Evolutionary conservation across 2,329 filamentous ascomycete genomes (phyloP).

Genomic region (Aureobasidium namibiae): DNA sequence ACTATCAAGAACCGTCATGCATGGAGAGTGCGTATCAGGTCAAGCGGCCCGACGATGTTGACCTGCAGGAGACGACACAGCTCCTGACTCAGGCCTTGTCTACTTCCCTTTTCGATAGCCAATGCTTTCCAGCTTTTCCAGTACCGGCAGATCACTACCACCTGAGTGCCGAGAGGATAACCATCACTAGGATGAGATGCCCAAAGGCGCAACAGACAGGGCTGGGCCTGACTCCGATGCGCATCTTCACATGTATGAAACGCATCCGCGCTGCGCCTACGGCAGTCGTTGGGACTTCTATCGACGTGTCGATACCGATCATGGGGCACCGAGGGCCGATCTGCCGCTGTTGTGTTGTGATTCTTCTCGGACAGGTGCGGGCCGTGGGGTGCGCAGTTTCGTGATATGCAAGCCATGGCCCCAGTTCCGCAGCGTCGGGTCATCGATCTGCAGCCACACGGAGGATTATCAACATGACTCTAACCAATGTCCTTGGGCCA

Average conservation of each 20-base stretch:
- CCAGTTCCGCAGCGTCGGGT: neutral
- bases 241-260: neutral
- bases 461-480: neutral
- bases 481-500: neutral
- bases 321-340: neutral
- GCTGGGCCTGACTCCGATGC: neutral
- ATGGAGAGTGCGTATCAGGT: neutral
- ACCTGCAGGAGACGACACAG: neutral
- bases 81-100: neutral
- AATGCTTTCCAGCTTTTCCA: neutral
- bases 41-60: neutral
- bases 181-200: neutral
- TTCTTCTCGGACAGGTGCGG: neutral
- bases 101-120: neutral
- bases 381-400: neutral
- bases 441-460: constrained; percentile 2
- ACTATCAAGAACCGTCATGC: neutral
- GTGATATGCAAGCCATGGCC: constrained; percentile 5
- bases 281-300: neutral
- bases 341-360: neutral
- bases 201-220: neutral
- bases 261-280: constrained; percentile 4
- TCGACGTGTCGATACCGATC: neutral
- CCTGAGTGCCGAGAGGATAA: neutral
- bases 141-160: neutral